Conservation (phyloP, 306 rosid species). For the Nissolia schottii region DNA sequence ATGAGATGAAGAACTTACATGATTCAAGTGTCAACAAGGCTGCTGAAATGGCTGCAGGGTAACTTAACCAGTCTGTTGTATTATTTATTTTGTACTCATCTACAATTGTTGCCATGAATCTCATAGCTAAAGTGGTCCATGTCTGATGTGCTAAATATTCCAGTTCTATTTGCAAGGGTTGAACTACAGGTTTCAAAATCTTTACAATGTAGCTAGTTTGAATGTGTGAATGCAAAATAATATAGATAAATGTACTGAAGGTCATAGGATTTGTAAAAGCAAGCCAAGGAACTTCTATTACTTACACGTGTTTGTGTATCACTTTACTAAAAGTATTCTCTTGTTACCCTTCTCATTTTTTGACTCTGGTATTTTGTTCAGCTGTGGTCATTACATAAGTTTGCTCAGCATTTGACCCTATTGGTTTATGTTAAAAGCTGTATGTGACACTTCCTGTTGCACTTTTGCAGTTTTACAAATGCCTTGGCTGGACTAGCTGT, state of each 20-base stretch:
- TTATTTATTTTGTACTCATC: conserved; percentile 2
- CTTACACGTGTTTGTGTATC: background rate
- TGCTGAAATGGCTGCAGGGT: conserved; percentile 99
- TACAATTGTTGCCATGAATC: background rate
- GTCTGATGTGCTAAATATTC: conserved; percentile 7
- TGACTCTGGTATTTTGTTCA: background rate
- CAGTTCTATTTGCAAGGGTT: background rate
- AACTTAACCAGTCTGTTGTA: conserved; percentile 10
- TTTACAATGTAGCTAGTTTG: background rate
- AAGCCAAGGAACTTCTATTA: background rate
- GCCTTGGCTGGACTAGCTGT: conserved; percentile 71
- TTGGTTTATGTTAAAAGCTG: background rate
- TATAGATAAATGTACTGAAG: background rate
- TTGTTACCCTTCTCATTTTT: background rate
- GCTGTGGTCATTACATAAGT: conserved; percentile 1
- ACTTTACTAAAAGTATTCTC: background rate
- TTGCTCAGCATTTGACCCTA: background rate
- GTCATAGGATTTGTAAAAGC: conserved; percentile 1
- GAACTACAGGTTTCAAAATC: background rate
- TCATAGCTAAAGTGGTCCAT: background rate
- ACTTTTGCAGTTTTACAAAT: conserved; percentile 67
- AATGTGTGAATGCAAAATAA: background rate
- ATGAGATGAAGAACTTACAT: conserved; percentile 80
- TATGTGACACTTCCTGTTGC: conserved; percentile 5
- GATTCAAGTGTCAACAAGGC: conserved; percentile 90